A percentile compares a stretch with the other conserved stretches of the same genome.
Evolutionary conservation across 2,329 filamentous ascomycete genomes (phyloP).

Genomic region (Trematosphaeria pertusa): DNA sequence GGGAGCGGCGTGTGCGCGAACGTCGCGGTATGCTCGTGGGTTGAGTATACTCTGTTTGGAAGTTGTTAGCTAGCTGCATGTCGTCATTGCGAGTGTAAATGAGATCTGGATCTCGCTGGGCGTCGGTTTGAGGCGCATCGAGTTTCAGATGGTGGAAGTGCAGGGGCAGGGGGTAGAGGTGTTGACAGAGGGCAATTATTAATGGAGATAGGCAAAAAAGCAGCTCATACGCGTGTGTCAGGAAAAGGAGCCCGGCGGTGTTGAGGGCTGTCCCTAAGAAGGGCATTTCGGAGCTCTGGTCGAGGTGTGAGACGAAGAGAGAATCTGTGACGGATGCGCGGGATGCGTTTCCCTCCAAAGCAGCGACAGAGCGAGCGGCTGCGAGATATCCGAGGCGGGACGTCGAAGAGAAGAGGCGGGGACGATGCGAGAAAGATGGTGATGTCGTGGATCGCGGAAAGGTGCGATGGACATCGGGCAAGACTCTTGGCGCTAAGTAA

Average conservation of each 20-base stretch:
- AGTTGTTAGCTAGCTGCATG: constrained; percentile 21
- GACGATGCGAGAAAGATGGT: constrained; percentile 1
- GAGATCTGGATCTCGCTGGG: constrained; percentile 7
- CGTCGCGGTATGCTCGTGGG: constrained; percentile 86
- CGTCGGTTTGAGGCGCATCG: not conserved
- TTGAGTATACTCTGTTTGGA: constrained; percentile 83
- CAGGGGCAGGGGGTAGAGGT: constrained; percentile 1
- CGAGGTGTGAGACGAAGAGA: not conserved
- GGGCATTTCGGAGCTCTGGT: constrained; percentile 62
- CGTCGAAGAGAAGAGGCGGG: not conserved
- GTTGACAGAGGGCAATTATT: constrained; percentile 9
- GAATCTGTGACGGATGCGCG: not conserved
- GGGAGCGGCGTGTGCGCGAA: constrained; percentile 68
- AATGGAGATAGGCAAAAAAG: constrained; percentile 12
- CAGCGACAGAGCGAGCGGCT: not conserved
- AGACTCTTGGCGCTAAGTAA: not conserved
- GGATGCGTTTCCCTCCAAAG: not conserved
- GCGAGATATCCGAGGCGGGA: not conserved
- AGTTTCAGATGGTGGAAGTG: constrained; percentile 4
- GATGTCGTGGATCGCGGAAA: constrained; percentile 1
- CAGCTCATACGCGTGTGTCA: constrained; percentile 81
- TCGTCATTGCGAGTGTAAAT: constrained; percentile 10
- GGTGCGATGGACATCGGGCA: not conserved
- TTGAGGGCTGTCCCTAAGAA: constrained; percentile 75
- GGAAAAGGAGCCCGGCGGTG: constrained; percentile 75